Evolutionary conservation across 306 rosid species (phyloP).

Genomic region (Medicago lupulina): DNA sequence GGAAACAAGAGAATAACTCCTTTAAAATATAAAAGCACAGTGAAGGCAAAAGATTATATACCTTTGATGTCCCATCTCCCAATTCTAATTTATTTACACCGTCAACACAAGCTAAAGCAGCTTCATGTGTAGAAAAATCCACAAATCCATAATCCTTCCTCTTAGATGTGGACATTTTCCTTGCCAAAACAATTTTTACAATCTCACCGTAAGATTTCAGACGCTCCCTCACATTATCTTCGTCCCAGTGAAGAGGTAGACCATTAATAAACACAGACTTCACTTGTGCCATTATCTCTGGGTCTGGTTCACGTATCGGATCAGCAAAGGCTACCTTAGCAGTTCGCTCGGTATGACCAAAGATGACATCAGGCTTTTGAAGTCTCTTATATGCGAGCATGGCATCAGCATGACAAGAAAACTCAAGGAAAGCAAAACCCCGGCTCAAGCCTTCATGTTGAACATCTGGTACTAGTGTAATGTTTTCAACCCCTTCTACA

Average conservation of each 20-base stretch:
- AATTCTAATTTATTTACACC: constrained; percentile 63
- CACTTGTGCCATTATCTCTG: constrained; percentile 80
- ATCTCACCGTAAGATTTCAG: constrained; percentile 72
- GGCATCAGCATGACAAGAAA: constrained; percentile 76
- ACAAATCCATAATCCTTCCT: constrained; percentile 89
- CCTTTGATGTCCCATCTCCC: constrained; percentile 69
- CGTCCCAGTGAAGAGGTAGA: constrained; percentile 81
- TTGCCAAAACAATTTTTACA: constrained; percentile 62
- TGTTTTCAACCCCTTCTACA: constrained; percentile 72
- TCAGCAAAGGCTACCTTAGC: constrained; percentile 92
- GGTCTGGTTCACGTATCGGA: constrained; percentile 73
- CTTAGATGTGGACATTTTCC: constrained; percentile 74
- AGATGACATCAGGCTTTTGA: constrained; percentile 81
- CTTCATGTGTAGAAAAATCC: constrained; percentile 82
- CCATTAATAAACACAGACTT: constrained; percentile 82
- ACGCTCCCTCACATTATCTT: constrained; percentile 57
- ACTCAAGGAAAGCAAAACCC: constrained; percentile 85
- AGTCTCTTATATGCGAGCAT: constrained; percentile 87
- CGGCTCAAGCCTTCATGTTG: constrained; percentile 71
- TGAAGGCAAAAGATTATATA: constrained; percentile 39
- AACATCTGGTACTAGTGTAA: constrained; percentile 73
- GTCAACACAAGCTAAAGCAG: constrained; percentile 71
- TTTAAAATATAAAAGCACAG: constrained; percentile 10
- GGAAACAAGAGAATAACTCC: constrained; percentile 7
- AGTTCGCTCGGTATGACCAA: constrained; percentile 85